Percentiles rank a stretch among this genome's conserved stretches.
Conservation (phyloP, 2,329 filamentous ascomycete species). For the Karstenula rhodostoma region DNA sequence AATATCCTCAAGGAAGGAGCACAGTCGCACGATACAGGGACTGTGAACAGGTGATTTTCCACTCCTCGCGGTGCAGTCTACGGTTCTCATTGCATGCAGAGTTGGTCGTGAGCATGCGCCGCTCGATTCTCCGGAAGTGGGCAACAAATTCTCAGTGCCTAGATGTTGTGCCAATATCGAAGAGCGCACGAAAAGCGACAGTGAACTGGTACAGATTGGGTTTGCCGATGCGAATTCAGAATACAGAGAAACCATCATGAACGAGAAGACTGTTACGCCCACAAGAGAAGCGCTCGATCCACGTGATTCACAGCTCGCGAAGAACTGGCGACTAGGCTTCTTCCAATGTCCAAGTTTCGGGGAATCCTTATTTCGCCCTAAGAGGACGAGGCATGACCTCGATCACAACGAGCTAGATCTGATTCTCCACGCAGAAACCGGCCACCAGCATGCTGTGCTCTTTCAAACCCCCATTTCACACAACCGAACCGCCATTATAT, state of each 20-base stretch:
- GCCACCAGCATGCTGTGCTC: not conserved
- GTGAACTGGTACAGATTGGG: too few relatives aligned
- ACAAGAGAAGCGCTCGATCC: not conserved
- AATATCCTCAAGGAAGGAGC: not conserved
- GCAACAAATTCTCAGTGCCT: too few relatives aligned
- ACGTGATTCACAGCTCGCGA: not conserved
- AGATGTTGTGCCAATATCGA: too few relatives aligned
- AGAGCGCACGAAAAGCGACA: too few relatives aligned
- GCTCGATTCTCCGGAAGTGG: too few relatives aligned
- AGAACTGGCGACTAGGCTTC: not conserved
- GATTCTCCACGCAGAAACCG: not conserved
- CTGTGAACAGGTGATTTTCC: not conserved
- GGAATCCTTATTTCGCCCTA: not conserved
- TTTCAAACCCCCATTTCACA: not conserved
- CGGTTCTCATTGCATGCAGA: not conserved
- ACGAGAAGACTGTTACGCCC: not conserved
- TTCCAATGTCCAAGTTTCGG: not conserved
- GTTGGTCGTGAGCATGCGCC: too few relatives aligned
- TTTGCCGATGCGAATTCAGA: too few relatives aligned
- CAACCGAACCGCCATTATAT: too few relatives aligned
- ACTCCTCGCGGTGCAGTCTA: not conserved
- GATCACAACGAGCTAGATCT: not conserved
- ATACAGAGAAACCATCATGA: not conserved
- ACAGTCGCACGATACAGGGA: not conserved
- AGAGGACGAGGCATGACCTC: not conserved